Evolutionary conservation across 768 basidiomycete species (phyloP), one percentile per base, ranked within the genome.

Genomic region (Cubamyces lactineus): DNA sequence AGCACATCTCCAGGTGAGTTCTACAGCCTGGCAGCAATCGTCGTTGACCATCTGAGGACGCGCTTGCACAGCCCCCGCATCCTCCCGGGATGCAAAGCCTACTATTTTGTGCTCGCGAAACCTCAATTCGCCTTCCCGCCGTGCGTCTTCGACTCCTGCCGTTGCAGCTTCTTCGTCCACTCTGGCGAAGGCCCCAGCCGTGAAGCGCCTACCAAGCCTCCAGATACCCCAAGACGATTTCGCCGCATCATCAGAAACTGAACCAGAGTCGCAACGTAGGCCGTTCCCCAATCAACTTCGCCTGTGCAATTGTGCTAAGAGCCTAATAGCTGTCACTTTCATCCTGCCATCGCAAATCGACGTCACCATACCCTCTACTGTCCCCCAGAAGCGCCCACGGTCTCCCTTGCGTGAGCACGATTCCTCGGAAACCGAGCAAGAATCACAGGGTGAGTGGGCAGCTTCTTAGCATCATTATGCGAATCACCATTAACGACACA

Each of bases 381-480:
- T 52, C 2, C 58, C 54, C 19, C 45, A 48, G 52, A 58, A 55
- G 28, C 62, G 53, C 5, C 30, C 47, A 7, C 58, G 47, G 17
- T 59, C 58, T 7, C 55, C 55, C 28, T 49, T 15, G 34, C 28
- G 28, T 3, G 53, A 58, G 9, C 62, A 16, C 8, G 38, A 28
- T 24, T 66, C 65, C 4, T 66, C 67, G 0, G 67, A 68, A 39
- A 66, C 67, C 19, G 67, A 68, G 46, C 19, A 55, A 5, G 67
- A 68, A 24, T 66, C 67, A 3, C 67, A 68, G 30, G 63, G 67
- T 63, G 39, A 40, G 48, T 11, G 9, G 12, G 0, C 21, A 5
- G 16, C 5, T 47, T 5, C n/a, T 15, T 38, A 12, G n/a, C 5
- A 5, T 12, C 2, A 6, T 19, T 21, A 1, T 7, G 30, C n/a